Percentiles rank a stretch among this genome's conserved stretches.
Evolutionary conservation across 257 asterid genomes (phyloP).

Genomic region (Fraxinus cuspidata): DNA sequence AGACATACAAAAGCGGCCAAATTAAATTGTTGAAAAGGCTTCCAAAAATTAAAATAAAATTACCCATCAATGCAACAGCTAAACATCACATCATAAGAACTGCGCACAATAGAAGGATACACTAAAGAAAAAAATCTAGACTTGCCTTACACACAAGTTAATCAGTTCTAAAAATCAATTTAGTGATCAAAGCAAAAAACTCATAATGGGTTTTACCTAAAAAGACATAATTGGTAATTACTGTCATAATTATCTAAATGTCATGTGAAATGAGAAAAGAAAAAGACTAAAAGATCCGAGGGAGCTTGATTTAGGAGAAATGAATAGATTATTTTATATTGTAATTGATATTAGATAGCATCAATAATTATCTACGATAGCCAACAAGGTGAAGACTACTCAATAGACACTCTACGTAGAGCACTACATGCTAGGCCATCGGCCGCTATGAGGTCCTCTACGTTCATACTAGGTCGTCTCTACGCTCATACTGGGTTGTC

Average conservation of each 20-base stretch:
- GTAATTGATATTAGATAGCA: not conserved
- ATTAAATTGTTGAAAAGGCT: not conserved
- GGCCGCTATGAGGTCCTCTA: no score
- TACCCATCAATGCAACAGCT: not conserved
- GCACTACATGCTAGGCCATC: no score
- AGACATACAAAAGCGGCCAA: not conserved
- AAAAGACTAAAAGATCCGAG: conserved; percentile 18
- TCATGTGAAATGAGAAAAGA: not conserved
- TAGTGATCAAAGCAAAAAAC: not conserved
- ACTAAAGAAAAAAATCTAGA: not conserved
- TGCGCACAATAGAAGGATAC: not conserved
- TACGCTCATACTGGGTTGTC: no score
- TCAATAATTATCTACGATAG: no score
- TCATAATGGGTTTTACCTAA: not conserved
- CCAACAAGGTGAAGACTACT: no score
- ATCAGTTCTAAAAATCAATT: not conserved
- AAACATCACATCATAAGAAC: not conserved
- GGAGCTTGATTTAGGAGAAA: conserved; percentile 12
- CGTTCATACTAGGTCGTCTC: no score
- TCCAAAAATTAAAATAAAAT: not conserved
- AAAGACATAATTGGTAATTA: not conserved
- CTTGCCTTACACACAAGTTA: not conserved
- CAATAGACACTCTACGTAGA: no score
- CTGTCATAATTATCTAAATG: not conserved
- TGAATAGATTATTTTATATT: conserved; percentile 1